These are phyloP conservation scores for Diaporthe australafricana DNA, from an alignment of 2,329 filamentous ascomycete species.

Conservation along the genomic window DNA sequence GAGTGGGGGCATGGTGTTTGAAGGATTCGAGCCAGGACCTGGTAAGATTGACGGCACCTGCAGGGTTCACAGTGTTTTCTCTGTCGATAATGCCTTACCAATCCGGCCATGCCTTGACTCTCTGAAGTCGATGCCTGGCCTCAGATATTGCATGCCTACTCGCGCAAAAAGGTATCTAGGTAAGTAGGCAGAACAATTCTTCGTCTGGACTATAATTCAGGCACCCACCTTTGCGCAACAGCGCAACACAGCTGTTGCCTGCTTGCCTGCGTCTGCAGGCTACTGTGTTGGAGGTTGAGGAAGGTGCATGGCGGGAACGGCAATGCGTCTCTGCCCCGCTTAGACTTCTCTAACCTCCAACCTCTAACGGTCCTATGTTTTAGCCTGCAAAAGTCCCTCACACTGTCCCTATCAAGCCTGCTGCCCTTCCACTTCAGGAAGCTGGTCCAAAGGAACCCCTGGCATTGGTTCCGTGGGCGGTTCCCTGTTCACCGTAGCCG, in stretches of 20 bases:
- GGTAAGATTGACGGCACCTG: not conserved
- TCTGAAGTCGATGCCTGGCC: not conserved
- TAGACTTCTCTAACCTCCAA: not conserved
- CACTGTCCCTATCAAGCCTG: slow-evolving; percentile 4
- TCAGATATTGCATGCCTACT: not conserved
- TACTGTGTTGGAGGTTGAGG: slow-evolving; percentile 11
- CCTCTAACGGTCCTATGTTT: slow-evolving; percentile 10
- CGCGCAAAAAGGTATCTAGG: too few relatives aligned
- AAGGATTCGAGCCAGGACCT: not conserved
- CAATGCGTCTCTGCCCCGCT: slow-evolving; percentile 7
- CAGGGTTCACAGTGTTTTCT: too few relatives aligned
- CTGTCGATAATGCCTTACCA: not conserved
- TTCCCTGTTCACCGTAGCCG: not conserved
- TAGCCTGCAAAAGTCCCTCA: slow-evolving; percentile 21
- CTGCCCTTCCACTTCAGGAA: slow-evolving; percentile 18
- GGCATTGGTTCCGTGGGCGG: not conserved
- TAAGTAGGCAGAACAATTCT: slow-evolving; percentile 3
- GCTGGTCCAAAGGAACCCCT: slow-evolving; percentile 8
- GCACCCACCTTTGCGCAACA: not conserved
- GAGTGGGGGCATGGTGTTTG: not conserved
- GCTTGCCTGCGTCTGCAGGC: not conserved
- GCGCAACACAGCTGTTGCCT: not conserved
- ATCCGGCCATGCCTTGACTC: not conserved
- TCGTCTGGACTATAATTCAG: not conserved
- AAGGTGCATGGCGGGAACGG: slow-evolving; percentile 1